Base-by-base conservation (phyloP, 495 filamentous ascomycete genomes). In the Aspergillus ostianus region DNA sequence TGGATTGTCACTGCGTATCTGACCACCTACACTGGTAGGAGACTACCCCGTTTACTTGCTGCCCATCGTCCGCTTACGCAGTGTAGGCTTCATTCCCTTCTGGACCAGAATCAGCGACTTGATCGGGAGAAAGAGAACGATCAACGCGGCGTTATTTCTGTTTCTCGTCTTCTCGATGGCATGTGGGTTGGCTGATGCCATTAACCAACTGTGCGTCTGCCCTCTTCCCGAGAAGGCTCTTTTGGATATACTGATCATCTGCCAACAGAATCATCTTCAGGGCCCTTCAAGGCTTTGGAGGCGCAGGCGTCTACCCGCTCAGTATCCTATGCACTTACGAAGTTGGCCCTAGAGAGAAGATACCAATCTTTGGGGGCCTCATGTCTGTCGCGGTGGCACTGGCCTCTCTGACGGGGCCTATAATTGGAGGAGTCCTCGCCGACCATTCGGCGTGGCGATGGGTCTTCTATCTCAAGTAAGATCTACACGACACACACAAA, bases 391-490 rank as follows among this genome's bases (percentile, higher is more conserved):
- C 45, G 10, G 46, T 56, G 23, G 53, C 53, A 7, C 18, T 82
- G 9, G 73, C 75, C 21, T 64, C 64, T 50, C 57, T 70, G 17
- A 58, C 58, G 10, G 76, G 76, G 1, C 87, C 87, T 1, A 68
- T 90, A 4, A 67, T 89, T 5, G 87, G 87, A 19, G 87, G 87
- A 6, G 78, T 77, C 1, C 83, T 90, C 49, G 78, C 84, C 0
- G 74, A 81, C 32, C 64, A 73, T 12, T 73, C 77, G 6, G 67
- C 68, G 3, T 90, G 87, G 87, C 68, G 81, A 50, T 86, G 84
- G 76, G 79, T 84, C 32, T 89, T 88, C 61, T 80, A 81, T 69
- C 79, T 89, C 66, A 90, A 90, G 74, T 78, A 63, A 47, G 73
- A 63, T 13, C 13, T 17, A 15, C 50, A 19, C 27, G 15, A 56